These are phyloP conservation scores for Quercus aquifolioides DNA, from an alignment of 306 rosid species.

Conservation along the genomic window DNA sequence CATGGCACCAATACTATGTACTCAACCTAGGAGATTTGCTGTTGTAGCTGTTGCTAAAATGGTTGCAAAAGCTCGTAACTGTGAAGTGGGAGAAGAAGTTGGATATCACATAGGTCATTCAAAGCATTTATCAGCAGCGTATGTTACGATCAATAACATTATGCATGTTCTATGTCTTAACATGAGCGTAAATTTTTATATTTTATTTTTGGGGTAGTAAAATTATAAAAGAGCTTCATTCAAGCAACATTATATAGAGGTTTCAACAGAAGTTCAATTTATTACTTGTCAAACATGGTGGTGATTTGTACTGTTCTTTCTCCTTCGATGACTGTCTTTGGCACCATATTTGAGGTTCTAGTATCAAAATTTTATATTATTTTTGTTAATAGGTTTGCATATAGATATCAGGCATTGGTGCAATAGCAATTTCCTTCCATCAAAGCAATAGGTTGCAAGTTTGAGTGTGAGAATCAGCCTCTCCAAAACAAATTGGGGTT, in stretches of 20 bases:
- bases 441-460: too few species aligned
- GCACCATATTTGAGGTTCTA: not conserved
- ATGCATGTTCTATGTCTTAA: not conserved
- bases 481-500: too few species aligned
- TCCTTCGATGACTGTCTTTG: not conserved
- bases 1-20: slow-evolving; percentile 71
- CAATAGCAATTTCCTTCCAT: too few species aligned
- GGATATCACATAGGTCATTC: slow-evolving; percentile 92
- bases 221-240: too few species aligned
- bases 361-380: not conserved
- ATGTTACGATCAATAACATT: slow-evolving; percentile 1
- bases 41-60: slow-evolving; percentile 84
- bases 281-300: not conserved
- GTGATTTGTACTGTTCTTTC: slow-evolving; percentile 4
- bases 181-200: not conserved
- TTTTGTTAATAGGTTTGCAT: not conserved
- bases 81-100: slow-evolving; percentile 77
- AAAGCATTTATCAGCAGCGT: slow-evolving; percentile 59
- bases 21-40: slow-evolving; percentile 93
- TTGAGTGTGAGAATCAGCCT: too few species aligned
- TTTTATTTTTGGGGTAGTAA: too few species aligned
- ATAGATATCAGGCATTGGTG: too few species aligned
- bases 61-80: slow-evolving; percentile 77
- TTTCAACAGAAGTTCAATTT: not conserved
- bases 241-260: too few species aligned